Evolutionary conservation across 176 grass and related monocot genomes (phyloP), one percentile per base, ranked within the genome.

Genomic region (Cymbopogon citratus): DNA sequence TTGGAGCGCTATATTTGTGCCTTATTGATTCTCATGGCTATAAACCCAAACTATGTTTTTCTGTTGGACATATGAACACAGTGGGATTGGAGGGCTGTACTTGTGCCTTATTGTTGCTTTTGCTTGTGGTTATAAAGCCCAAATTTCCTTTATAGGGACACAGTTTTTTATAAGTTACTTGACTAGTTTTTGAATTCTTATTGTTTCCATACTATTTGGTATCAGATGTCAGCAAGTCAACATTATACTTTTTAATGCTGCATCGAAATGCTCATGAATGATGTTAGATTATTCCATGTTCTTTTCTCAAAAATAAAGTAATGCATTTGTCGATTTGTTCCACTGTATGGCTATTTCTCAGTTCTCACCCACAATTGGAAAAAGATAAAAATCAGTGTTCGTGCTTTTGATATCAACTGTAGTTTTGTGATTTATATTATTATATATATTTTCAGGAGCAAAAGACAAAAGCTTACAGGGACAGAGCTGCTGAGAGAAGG

Each of bases 401-500:
- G 29, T 77, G 41, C 35, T 87, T 34, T 76, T 33, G 4, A 80
- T 60, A 80, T 78, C 69, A 74, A 16, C 9, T 40, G 43, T 67
- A n/a, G 18, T 73, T 54, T 35, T 87, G 43, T 74, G 38, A 77
- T 61, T 61, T 44, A 52, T 84, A 15, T 38, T 28, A n/a, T n/a
- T n/a, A n/a, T n/a, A 86, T 28, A 89, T 66, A 84, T 79, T 93
- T 76, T 7, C 75, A 87, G 83, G 78, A 88, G 60, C 63, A 70
- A 31, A 84, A 77, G 77, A 64, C 83, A 84, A 83, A 71, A 74
- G 80, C 49, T 69, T 98, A 94, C 76, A 94, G 86, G 84, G 95
- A 98, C 78, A 91, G 92, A 89, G 95, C 95, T 56, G 88, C 90
- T 54, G 95, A 92, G 86, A 92, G 92, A 81, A 94, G 95, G 86